A percentile compares a stretch with the other conserved stretches of the same genome.
Evolutionary conservation across 345 rosid genomes (phyloP).

Genomic region (Eutrema japonicum): DNA sequence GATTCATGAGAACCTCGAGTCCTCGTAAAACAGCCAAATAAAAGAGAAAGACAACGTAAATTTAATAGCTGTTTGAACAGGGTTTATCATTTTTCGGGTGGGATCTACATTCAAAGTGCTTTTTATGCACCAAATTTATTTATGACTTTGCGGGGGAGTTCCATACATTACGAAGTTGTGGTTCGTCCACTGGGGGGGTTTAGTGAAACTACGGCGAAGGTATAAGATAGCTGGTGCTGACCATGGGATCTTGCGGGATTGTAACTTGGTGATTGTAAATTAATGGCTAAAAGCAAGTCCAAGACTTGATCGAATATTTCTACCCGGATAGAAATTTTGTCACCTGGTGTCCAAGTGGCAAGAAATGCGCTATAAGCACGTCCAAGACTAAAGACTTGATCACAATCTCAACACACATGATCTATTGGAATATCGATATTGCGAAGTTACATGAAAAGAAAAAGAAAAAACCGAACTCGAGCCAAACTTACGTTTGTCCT

Average conservation of each 20-base stretch:
- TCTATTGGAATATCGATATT: not conserved
- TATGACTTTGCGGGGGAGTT: not conserved
- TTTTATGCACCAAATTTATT: not conserved
- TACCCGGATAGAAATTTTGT: not conserved
- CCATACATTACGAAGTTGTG: constrained; percentile 1
- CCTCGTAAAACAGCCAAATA: constrained; percentile 12
- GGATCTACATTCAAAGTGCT: not conserved
- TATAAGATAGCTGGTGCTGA: too few relatives aligned
- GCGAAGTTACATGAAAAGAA: not conserved
- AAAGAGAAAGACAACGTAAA: not conserved
- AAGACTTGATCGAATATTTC: not conserved
- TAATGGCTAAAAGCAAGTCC: not conserved
- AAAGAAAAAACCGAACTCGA: not conserved
- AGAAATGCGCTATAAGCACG: too few relatives aligned
- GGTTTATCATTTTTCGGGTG: not conserved
- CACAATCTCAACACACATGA: too few relatives aligned
- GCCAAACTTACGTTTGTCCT: constrained; percentile 1
- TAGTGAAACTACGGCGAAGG: too few relatives aligned
- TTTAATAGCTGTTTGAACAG: not conserved
- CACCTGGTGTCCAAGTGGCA: too few relatives aligned
- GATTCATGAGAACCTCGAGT: constrained; percentile 15
- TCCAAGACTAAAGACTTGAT: too few relatives aligned
- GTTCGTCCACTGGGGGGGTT: not conserved
- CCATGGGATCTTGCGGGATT: not conserved
- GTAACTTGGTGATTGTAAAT: not conserved